These are phyloP conservation scores for Nissolia schottii DNA, from an alignment of 306 rosid genomes.

Conservation along the genomic window DNA sequence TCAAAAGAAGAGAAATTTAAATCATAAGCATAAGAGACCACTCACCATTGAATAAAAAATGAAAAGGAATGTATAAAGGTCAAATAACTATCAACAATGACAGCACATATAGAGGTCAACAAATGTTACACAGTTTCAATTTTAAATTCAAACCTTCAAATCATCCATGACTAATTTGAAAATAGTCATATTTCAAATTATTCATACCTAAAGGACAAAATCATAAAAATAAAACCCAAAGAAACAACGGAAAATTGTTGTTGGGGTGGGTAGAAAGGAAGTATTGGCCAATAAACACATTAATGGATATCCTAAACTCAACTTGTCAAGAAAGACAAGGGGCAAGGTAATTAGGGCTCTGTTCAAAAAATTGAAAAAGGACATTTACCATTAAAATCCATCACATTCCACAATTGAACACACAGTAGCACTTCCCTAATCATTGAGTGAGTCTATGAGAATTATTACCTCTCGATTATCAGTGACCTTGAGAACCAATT, in stretches of 20 bases:
- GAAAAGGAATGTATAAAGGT: not conserved
- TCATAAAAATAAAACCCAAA: not conserved
- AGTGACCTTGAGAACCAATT: conserved; percentile 74
- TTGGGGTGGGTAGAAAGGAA: not conserved
- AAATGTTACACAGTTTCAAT: not conserved
- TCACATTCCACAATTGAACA: conserved; percentile 12
- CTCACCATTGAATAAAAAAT: not conserved
- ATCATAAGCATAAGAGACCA: not conserved
- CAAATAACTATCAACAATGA: not conserved
- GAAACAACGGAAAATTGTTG: not conserved
- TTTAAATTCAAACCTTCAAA: not conserved
- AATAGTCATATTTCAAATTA: not conserved
- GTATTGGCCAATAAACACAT: not conserved
- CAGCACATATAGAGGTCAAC: not conserved
- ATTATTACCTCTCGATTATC: conserved; percentile 58
- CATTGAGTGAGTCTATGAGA: not conserved
- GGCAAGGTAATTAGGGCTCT: not conserved
- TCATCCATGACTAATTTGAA: not conserved
- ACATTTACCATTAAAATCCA: not conserved
- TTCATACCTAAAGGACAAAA: not conserved
- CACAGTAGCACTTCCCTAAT: not conserved
- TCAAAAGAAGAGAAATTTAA: not conserved
- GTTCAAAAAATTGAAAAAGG: not conserved
- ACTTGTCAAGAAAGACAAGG: not conserved
- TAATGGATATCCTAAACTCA: not conserved